Percentiles rank a stretch among this genome's conserved stretches.
These are phyloP conservation scores for Amanita fuliginea DNA, from an alignment of 768 basidiomycete species.

Conservation along the genomic window DNA sequence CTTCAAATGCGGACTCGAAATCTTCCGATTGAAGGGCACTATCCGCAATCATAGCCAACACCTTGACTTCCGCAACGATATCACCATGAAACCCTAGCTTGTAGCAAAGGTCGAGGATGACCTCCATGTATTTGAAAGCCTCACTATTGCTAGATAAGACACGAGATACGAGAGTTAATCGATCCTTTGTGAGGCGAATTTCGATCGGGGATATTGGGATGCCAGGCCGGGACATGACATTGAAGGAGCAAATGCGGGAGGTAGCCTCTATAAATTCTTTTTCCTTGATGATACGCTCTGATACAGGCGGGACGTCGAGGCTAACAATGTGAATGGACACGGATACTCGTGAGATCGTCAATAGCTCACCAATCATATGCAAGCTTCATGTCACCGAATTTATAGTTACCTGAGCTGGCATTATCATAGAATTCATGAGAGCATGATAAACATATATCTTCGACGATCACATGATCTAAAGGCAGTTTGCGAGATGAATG, in stretches of 20 bases:
- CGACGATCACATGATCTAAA: slow-evolving; percentile 40
- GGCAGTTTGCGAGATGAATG: slow-evolving; percentile 32
- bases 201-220: slow-evolving; percentile 83
- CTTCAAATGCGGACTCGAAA: slow-evolving; percentile 61
- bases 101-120: slow-evolving; percentile 80
- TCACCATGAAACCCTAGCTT: slow-evolving; percentile 80
- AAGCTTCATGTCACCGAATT: slow-evolving; percentile 89
- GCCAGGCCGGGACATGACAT: slow-evolving; percentile 63
- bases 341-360: slow-evolving; percentile 1
- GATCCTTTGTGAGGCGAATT: slow-evolving; percentile 85
- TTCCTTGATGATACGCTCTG: slow-evolving; percentile 54
- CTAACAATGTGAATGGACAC: slow-evolving; percentile 26
- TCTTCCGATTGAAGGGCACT: slow-evolving; percentile 80
- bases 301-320: slow-evolving; percentile 59
- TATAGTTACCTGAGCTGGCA: slow-evolving; percentile 84
- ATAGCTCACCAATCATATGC: slow-evolving; percentile 86
- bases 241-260: slow-evolving; percentile 89
- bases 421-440: slow-evolving; percentile 95
- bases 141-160: slow-evolving; percentile 79
- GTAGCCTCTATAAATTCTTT: slow-evolving; percentile 97
- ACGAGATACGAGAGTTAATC: slow-evolving; percentile 75
- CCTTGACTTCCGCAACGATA: slow-evolving; percentile 65
- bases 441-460: slow-evolving; percentile 70
- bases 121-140: slow-evolving; percentile 85
- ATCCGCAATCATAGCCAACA: slow-evolving; percentile 84